Percentiles rank a stretch among this genome's conserved stretches.
phyloP scores from a whole-genome alignment of 352 stramenopile species.

The Pythium scleroteichum region DNA sequence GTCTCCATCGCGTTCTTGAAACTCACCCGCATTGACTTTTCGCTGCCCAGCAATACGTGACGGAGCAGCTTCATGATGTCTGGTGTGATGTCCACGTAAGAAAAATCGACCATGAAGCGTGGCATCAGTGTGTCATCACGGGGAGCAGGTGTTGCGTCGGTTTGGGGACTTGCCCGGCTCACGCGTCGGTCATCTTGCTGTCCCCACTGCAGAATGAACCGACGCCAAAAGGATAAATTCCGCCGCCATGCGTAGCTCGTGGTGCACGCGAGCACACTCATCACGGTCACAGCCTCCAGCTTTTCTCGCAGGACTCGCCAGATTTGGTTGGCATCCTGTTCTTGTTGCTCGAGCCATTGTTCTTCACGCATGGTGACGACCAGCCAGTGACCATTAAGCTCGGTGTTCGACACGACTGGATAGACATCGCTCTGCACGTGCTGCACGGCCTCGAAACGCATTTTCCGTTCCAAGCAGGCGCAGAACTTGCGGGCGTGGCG shows the following conservation, averaged over 20 bases:
- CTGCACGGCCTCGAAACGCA: background rate
- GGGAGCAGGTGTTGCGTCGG: background rate
- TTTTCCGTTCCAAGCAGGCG: background rate
- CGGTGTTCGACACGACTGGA: background rate
- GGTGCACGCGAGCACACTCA: constrained; percentile 21
- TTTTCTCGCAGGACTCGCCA: constrained; percentile 16
- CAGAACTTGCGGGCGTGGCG: constrained; percentile 16
- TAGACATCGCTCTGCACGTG: background rate
- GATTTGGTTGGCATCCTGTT: background rate
- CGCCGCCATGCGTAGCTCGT: constrained; percentile 16
- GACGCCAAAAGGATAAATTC: constrained; percentile 17
- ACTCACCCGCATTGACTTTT: constrained; percentile 30
- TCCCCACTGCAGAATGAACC: background rate
- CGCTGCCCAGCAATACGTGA: constrained; percentile 26
- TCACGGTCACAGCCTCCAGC: constrained; percentile 21
- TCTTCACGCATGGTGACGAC: constrained; percentile 7
- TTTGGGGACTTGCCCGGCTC: background rate
- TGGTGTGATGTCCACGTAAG: constrained; percentile 28
- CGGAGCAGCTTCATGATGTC: constrained; percentile 34
- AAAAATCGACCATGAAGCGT: constrained; percentile 44
- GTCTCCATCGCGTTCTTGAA: constrained; percentile 32
- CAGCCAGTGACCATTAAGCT: constrained; percentile 1
- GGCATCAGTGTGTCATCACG: constrained; percentile 31
- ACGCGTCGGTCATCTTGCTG: no score
- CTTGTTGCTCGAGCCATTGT: background rate